These are phyloP conservation scores for Komagataella mondaviorum DNA, from an alignment of 805 yeast genomes.

Conservation along the genomic window DNA sequence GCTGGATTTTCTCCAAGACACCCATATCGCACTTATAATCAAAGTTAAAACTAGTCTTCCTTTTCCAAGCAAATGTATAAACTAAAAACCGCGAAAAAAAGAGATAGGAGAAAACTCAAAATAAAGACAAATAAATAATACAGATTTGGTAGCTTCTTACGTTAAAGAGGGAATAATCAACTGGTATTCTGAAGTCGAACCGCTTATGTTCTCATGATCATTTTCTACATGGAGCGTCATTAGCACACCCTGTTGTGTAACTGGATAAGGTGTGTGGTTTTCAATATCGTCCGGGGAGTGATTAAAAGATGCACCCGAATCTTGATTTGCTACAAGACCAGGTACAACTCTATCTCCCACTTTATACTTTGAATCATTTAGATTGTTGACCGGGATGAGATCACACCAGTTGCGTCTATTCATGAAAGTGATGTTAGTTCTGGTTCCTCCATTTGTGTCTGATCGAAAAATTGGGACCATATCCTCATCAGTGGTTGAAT, in stretches of 20 bases:
- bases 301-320: neutral
- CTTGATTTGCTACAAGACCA: neutral
- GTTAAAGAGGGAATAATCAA: neutral
- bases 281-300: neutral
- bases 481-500: slow-evolving; percentile 59
- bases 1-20: slow-evolving; percentile 58
- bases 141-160: neutral
- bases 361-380: neutral
- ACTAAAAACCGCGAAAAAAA: neutral
- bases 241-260: neutral
- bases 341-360: neutral
- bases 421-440: slow-evolving; percentile 34
- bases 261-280: neutral
- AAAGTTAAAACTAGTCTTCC: neutral
- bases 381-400: slow-evolving; percentile 37
- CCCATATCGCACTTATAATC: slow-evolving; percentile 6
- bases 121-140: no score
- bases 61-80: no score
- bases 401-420: slow-evolving; percentile 67
- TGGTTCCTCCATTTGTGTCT: slow-evolving; percentile 39
- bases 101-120: neutral
- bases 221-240: neutral
- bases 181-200: neutral
- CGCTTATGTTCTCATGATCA: neutral
- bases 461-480: slow-evolving; percentile 55